phyloP scores from a whole-genome alignment of 2,329 filamentous ascomycete genomes.

The Juglanconis sp. region DNA sequence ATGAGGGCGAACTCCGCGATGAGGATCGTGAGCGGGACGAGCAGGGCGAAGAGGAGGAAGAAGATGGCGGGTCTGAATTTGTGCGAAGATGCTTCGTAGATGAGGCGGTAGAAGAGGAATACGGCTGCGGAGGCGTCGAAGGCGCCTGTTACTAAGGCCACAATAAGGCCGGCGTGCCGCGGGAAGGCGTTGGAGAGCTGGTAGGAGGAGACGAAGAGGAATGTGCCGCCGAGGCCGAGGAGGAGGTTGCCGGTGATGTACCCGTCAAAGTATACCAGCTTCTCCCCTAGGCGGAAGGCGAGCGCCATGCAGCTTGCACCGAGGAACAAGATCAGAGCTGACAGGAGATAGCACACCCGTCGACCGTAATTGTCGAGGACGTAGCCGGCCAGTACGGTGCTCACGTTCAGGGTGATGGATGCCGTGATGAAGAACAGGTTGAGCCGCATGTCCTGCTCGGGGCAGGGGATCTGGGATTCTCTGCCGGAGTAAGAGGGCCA shows the following conservation, averaged over 20 bases:
- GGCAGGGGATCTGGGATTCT: slow-evolving; percentile 41
- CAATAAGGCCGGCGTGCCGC: slow-evolving; percentile 54
- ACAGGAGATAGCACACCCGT: slow-evolving; percentile 58
- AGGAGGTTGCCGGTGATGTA: slow-evolving; percentile 58
- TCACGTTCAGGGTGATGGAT: slow-evolving; percentile 56
- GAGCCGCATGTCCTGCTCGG: slow-evolving; percentile 47
- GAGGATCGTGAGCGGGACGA: slow-evolving; percentile 35
- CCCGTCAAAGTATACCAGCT: slow-evolving; percentile 47
- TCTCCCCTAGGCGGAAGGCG: slow-evolving; percentile 12
- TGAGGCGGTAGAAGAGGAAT: slow-evolving; percentile 56
- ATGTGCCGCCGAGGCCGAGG: slow-evolving; percentile 59
- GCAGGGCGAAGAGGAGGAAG: slow-evolving; percentile 34
- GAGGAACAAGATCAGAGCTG: slow-evolving; percentile 57
- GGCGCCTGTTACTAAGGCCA: slow-evolving; percentile 59
- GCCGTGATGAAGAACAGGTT: slow-evolving; percentile 61
- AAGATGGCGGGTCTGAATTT: slow-evolving; percentile 35
- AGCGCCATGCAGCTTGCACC: slow-evolving; percentile 47
- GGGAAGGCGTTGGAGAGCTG: slow-evolving; percentile 65
- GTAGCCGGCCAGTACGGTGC: slow-evolving; percentile 63
- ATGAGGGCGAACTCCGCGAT: slow-evolving; percentile 37
- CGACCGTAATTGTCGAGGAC: slow-evolving; percentile 66
- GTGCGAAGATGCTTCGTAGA: slow-evolving; percentile 44
- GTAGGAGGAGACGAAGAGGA: slow-evolving; percentile 63
- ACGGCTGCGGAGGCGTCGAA: slow-evolving; percentile 63
- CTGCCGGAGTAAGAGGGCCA: background rate